phyloP scores from a whole-genome alignment of 192 early-diverging fungal species.

The Coemansia reversa region DNA sequence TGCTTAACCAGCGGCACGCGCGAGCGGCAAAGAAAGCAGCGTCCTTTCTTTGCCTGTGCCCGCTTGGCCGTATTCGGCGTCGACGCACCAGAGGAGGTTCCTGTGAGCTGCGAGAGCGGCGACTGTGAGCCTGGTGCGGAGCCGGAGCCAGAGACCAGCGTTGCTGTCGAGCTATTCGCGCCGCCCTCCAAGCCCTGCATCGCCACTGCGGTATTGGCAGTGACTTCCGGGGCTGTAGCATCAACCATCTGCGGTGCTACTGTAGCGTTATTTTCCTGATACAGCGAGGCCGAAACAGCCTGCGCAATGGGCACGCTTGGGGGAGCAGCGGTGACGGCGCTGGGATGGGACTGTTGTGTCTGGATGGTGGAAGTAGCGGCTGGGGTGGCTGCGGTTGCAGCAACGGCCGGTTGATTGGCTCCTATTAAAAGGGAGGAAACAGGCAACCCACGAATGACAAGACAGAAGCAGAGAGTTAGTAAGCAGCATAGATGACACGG shows the following conservation, averaged over 20 bases:
- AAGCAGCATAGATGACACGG: constrained; percentile 8
- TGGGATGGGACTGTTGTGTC: constrained; percentile 8
- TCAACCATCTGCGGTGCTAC: constrained; percentile 14
- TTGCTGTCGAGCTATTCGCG: constrained; percentile 9
- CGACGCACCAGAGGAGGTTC: constrained; percentile 39
- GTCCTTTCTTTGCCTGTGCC: constrained; percentile 66
- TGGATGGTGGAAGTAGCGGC: constrained; percentile 22
- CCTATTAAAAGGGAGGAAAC: constrained; percentile 25
- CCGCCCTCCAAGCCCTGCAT: background rate
- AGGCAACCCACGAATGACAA: constrained; percentile 5
- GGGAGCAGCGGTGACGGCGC: constrained; percentile 8
- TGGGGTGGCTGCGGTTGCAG: constrained; percentile 12
- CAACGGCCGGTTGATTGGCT: constrained; percentile 25
- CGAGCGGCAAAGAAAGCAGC: constrained; percentile 67
- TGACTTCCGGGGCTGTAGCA: constrained; percentile 11
- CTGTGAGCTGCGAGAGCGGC: constrained; percentile 29
- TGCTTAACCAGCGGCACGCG: constrained; percentile 78
- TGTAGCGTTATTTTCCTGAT: constrained; percentile 5
- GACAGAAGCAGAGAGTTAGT: constrained; percentile 13
- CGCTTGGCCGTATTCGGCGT: constrained; percentile 34
- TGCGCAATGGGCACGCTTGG: constrained; percentile 14
- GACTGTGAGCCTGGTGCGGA: constrained; percentile 32
- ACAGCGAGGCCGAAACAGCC: constrained; percentile 5
- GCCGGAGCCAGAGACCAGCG: constrained; percentile 22
- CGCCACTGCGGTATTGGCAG: constrained; percentile 2